Percentiles rank a stretch among this genome's conserved stretches.
These are phyloP conservation scores for Naganishia onofrii DNA, from an alignment of 768 basidiomycete genomes.

Conservation along the genomic window DNA sequence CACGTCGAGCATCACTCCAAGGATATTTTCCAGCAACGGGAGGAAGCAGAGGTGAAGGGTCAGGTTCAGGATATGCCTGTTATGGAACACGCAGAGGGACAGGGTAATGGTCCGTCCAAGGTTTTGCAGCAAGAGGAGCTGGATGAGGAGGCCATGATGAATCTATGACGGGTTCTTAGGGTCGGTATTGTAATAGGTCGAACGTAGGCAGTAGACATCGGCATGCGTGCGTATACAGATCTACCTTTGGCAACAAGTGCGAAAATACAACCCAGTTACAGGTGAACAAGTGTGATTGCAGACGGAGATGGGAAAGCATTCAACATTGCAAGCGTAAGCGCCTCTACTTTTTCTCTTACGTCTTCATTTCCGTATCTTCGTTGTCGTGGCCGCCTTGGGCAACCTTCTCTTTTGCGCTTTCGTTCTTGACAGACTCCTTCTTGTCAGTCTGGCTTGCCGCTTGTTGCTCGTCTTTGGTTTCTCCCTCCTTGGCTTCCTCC, in stretches of 20 bases:
- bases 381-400: neutral
- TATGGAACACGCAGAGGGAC: neutral
- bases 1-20: conserved; percentile 1
- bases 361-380: conserved; percentile 9
- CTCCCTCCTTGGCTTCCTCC: neutral
- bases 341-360: neutral
- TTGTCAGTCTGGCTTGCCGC: neutral
- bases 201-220: neutral
- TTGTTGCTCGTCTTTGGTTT: neutral
- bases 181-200: neutral
- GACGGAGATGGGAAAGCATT: neutral
- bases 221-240: neutral
- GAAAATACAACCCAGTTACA: neutral
- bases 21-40: conserved; percentile 19
- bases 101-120: neutral
- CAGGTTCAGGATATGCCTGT: conserved; percentile 6
- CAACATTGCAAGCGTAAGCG: neutral
- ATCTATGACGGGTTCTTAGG: neutral
- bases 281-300: neutral
- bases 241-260: neutral
- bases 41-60: conserved; percentile 14
- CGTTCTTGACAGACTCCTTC: neutral
- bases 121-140: conserved; percentile 24
- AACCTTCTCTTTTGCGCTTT: neutral
- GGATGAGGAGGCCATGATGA: conserved; percentile 31